Conservation (phyloP, 345 rosid genomes). For the Hypericum perforatum region DNA sequence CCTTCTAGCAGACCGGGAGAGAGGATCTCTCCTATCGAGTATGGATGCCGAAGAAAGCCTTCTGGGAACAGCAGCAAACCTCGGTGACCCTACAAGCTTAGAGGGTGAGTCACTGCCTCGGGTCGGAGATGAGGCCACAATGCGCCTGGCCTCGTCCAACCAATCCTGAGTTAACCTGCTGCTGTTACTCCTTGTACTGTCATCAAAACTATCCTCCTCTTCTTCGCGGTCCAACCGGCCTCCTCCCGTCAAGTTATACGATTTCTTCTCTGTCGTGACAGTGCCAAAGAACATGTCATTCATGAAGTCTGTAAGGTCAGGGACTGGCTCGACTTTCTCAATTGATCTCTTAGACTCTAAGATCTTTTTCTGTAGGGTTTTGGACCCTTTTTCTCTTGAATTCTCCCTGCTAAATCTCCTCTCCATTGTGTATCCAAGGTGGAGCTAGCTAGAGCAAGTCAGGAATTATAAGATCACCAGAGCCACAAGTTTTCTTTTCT, state of each 20-base stretch:
- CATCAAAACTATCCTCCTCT: slow-evolving; percentile 36
- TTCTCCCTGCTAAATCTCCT: background rate
- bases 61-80: slow-evolving; percentile 30
- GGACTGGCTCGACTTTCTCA: slow-evolving; percentile 15
- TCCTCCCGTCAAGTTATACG: slow-evolving; percentile 34
- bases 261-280: slow-evolving; percentile 22
- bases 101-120: slow-evolving; percentile 35
- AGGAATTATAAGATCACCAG: too few species aligned
- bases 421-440: too few species aligned
- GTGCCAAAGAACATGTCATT: slow-evolving; percentile 59
- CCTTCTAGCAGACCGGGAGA: slow-evolving; percentile 67
- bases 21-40: slow-evolving; percentile 44
- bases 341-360: slow-evolving; percentile 12
- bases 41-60: slow-evolving; percentile 25
- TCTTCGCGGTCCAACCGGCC: slow-evolving; percentile 4
- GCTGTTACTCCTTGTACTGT: slow-evolving; percentile 49
- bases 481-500: too few species aligned
- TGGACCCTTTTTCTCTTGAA: slow-evolving; percentile 12
- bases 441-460: too few species aligned
- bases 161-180: slow-evolving; percentile 45
- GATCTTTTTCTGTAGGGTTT: slow-evolving; percentile 22
- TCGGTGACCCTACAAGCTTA: slow-evolving; percentile 31
- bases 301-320: slow-evolving; percentile 64
- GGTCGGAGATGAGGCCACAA: slow-evolving; percentile 41
- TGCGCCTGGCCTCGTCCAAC: slow-evolving; percentile 49